Percentiles rank a stretch among this genome's conserved stretches.
Conservation (phyloP, 2,329 filamentous ascomycete genomes). For the Tympanopsis confertula region DNA sequence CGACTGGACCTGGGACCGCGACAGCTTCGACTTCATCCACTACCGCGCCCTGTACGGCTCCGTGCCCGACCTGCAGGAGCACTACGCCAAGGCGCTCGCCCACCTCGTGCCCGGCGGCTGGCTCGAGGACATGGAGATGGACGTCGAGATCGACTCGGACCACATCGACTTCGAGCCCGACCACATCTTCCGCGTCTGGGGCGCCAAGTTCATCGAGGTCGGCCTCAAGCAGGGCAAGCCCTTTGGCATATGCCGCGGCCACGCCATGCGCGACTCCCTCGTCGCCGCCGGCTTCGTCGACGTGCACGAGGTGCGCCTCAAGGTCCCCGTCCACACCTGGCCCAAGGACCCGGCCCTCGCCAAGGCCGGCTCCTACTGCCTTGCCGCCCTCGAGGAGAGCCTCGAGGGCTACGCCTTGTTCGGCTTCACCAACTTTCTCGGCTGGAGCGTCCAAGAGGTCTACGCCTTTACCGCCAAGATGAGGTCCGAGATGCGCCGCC, state of each 20-base stretch:
- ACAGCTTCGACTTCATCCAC: conserved; percentile 48
- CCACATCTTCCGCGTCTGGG: not conserved
- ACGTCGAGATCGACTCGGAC: not conserved
- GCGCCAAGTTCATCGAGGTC: not conserved
- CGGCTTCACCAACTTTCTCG: not conserved
- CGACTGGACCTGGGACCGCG: conserved; percentile 29
- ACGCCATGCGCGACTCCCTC: not conserved
- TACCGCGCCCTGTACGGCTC: conserved; percentile 39
- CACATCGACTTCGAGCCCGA: not conserved
- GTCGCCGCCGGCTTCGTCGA: no score
- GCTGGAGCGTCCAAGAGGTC: not conserved
- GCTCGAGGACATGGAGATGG: conserved; percentile 10
- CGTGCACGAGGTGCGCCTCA: not conserved
- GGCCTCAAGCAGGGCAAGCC: not conserved
- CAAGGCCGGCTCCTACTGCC: no score
- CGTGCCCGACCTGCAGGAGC: conserved; percentile 36
- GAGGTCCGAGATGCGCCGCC: not conserved
- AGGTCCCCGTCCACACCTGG: no score
- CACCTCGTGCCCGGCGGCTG: conserved; percentile 34
- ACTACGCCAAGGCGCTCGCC: conserved; percentile 34
- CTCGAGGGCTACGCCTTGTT: not conserved
- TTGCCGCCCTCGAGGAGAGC: not conserved
- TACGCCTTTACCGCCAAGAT: not conserved
- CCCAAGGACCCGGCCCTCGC: no score
- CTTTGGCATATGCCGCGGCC: not conserved